phyloP scores from a whole-genome alignment of 345 rosid genomes.

The Acer campestre region DNA sequence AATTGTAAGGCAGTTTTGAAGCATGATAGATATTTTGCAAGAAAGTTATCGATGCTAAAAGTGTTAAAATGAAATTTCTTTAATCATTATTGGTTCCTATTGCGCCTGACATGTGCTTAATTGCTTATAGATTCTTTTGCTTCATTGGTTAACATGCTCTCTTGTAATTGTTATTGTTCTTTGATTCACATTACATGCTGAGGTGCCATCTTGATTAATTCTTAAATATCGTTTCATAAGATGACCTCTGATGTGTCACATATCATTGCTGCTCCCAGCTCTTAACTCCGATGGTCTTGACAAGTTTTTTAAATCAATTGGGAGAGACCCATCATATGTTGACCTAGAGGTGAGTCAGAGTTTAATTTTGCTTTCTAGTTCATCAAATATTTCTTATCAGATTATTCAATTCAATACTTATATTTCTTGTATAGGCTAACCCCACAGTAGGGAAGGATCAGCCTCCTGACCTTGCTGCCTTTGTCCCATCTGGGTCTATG shows the following conservation, averaged over 20 bases:
- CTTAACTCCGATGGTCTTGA: conserved; percentile 61
- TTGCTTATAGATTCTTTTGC: neutral
- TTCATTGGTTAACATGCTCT: conserved; percentile 6
- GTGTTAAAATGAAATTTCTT: neutral
- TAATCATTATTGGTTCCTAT: neutral
- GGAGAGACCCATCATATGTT: conserved; percentile 60
- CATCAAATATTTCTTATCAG: conserved; percentile 2
- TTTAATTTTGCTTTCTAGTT: conserved; percentile 17
- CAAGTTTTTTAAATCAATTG: conserved; percentile 73
- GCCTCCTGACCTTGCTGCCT: conserved; percentile 84
- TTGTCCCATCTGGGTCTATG: conserved; percentile 66
- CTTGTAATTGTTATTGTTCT: neutral
- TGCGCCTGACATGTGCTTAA: neutral
- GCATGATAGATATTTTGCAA: neutral
- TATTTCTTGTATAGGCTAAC: conserved; percentile 61
- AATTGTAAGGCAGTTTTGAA: neutral
- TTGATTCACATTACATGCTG: neutral
- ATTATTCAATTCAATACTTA: conserved; percentile 6
- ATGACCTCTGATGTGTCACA: conserved; percentile 9
- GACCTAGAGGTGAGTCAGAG: conserved; percentile 69
- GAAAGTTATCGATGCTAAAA: neutral
- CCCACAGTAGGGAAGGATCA: conserved; percentile 90
- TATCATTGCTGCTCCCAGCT: conserved; percentile 45
- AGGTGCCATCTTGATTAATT: neutral
- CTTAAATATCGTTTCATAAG: neutral